phyloP scores from a whole-genome alignment of 2,329 filamentous ascomycete genomes.

The Cladosporium oxysporum region DNA sequence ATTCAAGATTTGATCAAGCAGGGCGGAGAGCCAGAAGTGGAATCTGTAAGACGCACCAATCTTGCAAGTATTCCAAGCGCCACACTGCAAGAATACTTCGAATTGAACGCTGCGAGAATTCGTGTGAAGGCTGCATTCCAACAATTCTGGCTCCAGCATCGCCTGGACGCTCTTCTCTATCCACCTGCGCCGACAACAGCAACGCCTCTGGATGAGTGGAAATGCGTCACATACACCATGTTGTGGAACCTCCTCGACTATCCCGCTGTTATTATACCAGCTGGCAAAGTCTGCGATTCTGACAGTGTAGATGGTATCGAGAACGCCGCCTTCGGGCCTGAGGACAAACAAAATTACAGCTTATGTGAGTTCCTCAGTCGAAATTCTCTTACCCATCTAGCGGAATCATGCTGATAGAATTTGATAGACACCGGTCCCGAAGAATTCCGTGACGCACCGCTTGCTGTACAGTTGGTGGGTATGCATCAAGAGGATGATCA shows the following conservation, averaged over 20 bases:
- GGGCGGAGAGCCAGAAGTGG: constrained; percentile 26
- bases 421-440: constrained; percentile 35
- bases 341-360: constrained; percentile 27
- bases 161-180: constrained; percentile 61
- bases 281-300: constrained; percentile 46
- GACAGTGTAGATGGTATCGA: constrained; percentile 43
- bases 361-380: constrained; percentile 25
- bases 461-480: constrained; percentile 38
- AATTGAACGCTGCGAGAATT: constrained; percentile 23
- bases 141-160: constrained; percentile 21
- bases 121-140: constrained; percentile 23
- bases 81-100: constrained; percentile 24
- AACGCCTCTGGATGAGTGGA: constrained; percentile 51
- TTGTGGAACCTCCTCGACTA: constrained; percentile 71
- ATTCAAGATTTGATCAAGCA: constrained; percentile 23
- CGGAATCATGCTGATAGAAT: neutral
- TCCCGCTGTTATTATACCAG: constrained; percentile 61
- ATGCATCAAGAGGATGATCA: constrained; percentile 36
- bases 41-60: constrained; percentile 27
- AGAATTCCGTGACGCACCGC: constrained; percentile 32
- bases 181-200: constrained; percentile 57
- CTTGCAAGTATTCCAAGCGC: constrained; percentile 26
- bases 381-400: neutral
- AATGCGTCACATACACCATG: constrained; percentile 53
- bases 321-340: constrained; percentile 23